Evolutionary conservation across 768 basidiomycete species (phyloP), one percentile per base, ranked within the genome.

Genomic region (Candolleomyces eurysporus): DNA sequence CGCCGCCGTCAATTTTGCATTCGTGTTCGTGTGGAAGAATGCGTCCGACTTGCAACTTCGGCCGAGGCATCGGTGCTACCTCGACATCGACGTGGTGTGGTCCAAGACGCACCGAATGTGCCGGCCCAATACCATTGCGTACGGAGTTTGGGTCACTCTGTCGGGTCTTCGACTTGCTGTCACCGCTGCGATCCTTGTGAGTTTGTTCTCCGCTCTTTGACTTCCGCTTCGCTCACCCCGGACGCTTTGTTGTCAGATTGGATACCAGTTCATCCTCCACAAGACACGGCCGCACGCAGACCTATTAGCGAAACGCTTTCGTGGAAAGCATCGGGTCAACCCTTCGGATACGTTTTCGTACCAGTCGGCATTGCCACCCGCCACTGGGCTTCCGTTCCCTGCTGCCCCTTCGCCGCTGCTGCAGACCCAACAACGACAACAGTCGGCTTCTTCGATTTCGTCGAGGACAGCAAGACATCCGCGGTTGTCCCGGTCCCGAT

Each of bases 31-130:
- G 9, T 89, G 87, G 88, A 79, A 76, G 64, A 70, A 76, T 21
- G 68, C 77, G 10, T 54, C 75, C 2, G 70, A 77, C 57, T 42
- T 69, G 31, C 76, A 76, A 57, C 62, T 82, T 48, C 73, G 75
- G 58, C 66, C 76, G 42, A 69, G 67, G 22, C 70, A 71, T 48
- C 79, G 84, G n/a, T 91, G 90, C 61, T 71, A 74, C 49, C 77
- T 88, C 74, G 86, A 89, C 63, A 74, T 90, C 48, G 90, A 91
- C 67, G 76, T 86, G 48, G 73, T 86, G 10, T 92, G 90, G 90
- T 80, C 83, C 5, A 75, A 77, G 13, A 69, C 73, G 11, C 64
- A 62, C 51, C 66, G 61, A 57, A 60, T 61, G 57, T 78, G 69
- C 49, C 64, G 51, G 58, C 71, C 53, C n/a, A 51, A 65, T 42